Conservation (phyloP, 2,329 filamentous ascomycete genomes). For the Epichloe hybrida region DNA sequence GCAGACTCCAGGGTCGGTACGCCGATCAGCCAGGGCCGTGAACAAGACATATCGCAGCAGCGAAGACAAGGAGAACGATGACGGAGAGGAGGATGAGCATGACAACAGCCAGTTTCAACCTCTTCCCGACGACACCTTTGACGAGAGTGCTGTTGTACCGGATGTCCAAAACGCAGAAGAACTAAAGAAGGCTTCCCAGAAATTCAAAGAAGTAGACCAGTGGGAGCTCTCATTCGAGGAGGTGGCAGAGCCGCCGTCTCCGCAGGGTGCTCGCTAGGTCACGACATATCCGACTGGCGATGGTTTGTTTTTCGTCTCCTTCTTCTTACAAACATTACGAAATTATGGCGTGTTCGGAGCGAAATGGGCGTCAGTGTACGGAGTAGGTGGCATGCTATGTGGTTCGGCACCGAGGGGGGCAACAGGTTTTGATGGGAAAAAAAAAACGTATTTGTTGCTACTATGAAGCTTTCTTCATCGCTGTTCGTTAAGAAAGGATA, state of each 20-base stretch:
- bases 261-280: constrained; percentile 32
- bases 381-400: not conserved
- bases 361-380: not conserved
- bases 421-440: too few relatives aligned
- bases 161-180: constrained; percentile 31
- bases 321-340: not conserved
- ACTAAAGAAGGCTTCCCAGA: constrained; percentile 44
- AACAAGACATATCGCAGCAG: constrained; percentile 37
- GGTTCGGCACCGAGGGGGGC: too few relatives aligned
- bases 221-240: constrained; percentile 58
- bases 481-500: too few relatives aligned
- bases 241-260: constrained; percentile 41
- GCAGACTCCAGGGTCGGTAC: constrained; percentile 11
- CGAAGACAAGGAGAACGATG: constrained; percentile 47
- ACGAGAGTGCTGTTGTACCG: constrained; percentile 16
- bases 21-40: constrained; percentile 12
- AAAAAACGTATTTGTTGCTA: too few relatives aligned
- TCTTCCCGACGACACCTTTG: constrained; percentile 32
- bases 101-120: constrained; percentile 28
- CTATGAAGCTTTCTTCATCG: too few relatives aligned
- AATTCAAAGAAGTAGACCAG: constrained; percentile 56
- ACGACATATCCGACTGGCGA: not conserved
- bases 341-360: not conserved
- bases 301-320: not conserved
- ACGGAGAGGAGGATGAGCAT: constrained; percentile 18